Conservation (phyloP, 192 early-diverging fungal species). For the Spizellomyces sp. region DNA sequence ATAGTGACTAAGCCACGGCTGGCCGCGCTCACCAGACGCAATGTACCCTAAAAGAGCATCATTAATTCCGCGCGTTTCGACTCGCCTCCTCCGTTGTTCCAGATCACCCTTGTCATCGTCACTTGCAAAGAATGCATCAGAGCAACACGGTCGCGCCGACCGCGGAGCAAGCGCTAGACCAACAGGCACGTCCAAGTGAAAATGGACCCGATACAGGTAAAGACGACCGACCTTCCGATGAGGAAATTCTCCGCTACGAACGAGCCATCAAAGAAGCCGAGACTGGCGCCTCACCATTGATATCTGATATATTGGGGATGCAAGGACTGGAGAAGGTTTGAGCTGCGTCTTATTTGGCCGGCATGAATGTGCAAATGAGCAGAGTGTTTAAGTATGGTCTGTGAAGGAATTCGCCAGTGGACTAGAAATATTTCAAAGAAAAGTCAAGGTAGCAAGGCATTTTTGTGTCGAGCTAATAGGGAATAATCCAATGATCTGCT, state of each 20-base stretch:
- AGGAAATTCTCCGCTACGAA: slow-evolving; percentile 53
- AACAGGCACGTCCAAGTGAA: no score
- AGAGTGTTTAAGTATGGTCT: not conserved
- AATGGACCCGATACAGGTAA: not conserved
- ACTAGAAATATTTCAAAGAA: slow-evolving; percentile 13
- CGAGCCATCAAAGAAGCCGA: slow-evolving; percentile 38
- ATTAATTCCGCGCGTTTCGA: no score
- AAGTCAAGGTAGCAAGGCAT: slow-evolving; percentile 11
- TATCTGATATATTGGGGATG: slow-evolving; percentile 33
- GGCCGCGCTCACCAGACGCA: no score
- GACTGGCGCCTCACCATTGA: slow-evolving; percentile 24
- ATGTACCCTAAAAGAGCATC: no score
- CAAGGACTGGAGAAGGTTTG: slow-evolving; percentile 28
- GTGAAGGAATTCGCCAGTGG: slow-evolving; percentile 33
- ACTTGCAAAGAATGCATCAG: no score
- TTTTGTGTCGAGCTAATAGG: not conserved
- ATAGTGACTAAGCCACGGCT: no score
- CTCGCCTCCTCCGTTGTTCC: no score
- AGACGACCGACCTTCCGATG: slow-evolving; percentile 43
- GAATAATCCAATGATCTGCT: not conserved
- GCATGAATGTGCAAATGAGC: slow-evolving; percentile 1
- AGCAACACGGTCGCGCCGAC: no score
- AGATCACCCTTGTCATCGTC: no score
- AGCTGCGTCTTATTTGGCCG: not conserved
- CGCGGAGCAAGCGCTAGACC: no score